Conservation (phyloP, 129 eudicot species). For the Lactuca saligna region DNA sequence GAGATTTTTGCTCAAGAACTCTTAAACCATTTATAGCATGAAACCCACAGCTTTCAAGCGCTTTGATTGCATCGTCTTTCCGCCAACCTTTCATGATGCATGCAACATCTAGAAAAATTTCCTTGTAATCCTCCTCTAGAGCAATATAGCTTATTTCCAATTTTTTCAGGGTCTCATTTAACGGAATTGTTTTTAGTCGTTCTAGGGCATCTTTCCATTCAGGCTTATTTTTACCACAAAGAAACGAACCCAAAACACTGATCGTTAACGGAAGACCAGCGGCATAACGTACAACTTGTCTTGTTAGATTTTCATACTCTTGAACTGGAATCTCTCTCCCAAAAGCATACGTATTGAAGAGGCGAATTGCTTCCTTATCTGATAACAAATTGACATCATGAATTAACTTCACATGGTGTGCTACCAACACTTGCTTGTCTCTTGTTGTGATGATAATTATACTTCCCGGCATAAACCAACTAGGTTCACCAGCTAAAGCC, state of each 20-base stretch:
- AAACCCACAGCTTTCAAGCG: too few species aligned
- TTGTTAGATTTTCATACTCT: not conserved
- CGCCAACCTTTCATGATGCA: too few species aligned
- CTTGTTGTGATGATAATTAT: slow-evolving; percentile 10
- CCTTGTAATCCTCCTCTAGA: too few species aligned
- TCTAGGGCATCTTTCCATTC: not conserved
- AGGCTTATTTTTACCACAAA: too few species aligned
- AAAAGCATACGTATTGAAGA: too few species aligned
- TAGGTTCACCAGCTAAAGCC: too few species aligned
- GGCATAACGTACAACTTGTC: not conserved
- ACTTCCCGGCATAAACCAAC: slow-evolving; percentile 9
- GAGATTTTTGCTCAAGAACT: too few species aligned
- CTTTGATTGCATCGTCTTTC: too few species aligned
- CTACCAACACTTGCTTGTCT: not conserved
- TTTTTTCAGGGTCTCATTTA: not conserved
- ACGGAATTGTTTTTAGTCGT: not conserved
- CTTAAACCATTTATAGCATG: too few species aligned
- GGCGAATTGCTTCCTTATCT: not conserved
- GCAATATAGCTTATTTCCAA: too few species aligned
- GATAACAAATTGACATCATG: not conserved
- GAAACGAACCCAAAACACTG: too few species aligned
- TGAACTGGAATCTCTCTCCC: not conserved
- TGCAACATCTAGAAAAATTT: too few species aligned
- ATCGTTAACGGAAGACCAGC: not conserved
- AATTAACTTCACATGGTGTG: not conserved